A percentile compares a stretch with the other conserved stretches of the same genome.
Conservation (phyloP, 2,329 filamentous ascomycete species). For the Chalaropsis ovoidea region DNA sequence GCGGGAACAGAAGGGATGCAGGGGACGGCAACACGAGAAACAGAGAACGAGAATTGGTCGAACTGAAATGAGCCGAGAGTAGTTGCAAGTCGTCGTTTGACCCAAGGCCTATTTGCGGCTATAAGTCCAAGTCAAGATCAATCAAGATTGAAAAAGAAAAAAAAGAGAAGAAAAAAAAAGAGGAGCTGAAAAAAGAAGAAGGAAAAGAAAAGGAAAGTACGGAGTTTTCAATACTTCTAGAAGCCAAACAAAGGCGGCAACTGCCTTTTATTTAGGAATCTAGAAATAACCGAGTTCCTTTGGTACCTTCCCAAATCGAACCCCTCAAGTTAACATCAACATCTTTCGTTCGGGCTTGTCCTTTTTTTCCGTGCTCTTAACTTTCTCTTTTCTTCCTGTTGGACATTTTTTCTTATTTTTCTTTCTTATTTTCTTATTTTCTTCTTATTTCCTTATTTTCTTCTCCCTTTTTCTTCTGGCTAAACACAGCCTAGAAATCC, state of each 20-base stretch:
- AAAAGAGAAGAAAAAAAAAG: not conserved
- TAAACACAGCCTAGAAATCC: not conserved
- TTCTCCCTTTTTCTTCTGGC: not conserved
- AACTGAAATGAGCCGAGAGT: not conserved
- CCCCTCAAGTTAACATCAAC: not conserved
- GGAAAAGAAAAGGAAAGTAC: conserved; percentile 6
- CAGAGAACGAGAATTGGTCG: not conserved
- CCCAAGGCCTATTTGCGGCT: not conserved
- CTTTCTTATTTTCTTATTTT: not conserved
- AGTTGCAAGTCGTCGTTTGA: not conserved
- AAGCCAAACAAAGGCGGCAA: conserved; percentile 13
- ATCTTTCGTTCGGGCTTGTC: conserved; percentile 8
- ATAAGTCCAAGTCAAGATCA: not conserved
- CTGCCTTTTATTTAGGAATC: conserved; percentile 3
- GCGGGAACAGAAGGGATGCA: not conserved
- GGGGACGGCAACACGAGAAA: conserved; percentile 1
- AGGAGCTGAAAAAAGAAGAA: not conserved
- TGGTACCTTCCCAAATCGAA: conserved; percentile 1
- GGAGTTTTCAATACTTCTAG: not conserved
- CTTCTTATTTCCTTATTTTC: not conserved
- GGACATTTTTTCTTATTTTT: not conserved
- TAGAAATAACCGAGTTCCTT: not conserved
- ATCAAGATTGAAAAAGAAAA: not conserved
- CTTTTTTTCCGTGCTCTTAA: not conserved
- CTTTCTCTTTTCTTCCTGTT: not conserved